phyloP scores from a whole-genome alignment of 2,329 filamentous ascomycete species.

The Paraconiothyrium brasiliense region DNA sequence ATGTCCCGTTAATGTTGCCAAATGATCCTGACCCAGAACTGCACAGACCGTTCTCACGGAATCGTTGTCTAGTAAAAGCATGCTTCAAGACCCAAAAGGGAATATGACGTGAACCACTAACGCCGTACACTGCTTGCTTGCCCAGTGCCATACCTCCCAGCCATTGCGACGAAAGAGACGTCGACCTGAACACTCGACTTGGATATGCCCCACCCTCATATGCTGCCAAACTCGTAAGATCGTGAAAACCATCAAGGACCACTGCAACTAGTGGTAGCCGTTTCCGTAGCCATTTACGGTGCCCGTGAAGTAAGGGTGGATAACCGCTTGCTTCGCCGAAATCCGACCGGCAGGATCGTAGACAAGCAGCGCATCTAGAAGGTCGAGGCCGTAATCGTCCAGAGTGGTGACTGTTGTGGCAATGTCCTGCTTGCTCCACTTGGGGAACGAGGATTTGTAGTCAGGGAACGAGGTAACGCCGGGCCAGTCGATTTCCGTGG shows the following conservation, averaged over 20 bases:
- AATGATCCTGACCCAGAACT: too few relatives aligned
- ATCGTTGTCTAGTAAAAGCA: constrained; percentile 8
- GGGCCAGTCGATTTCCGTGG: constrained; percentile 83
- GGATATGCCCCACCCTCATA: constrained; percentile 17
- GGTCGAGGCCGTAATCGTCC: constrained; percentile 75
- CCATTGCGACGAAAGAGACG: constrained; percentile 27
- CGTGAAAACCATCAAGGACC: constrained; percentile 38
- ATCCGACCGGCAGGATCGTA: constrained; percentile 89
- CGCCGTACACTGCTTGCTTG: constrained; percentile 23
- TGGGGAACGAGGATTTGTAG: constrained; percentile 91
- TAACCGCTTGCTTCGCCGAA: constrained; percentile 86
- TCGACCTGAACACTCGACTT: not conserved
- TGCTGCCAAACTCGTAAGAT: constrained; percentile 41
- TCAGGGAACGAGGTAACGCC: constrained; percentile 95
- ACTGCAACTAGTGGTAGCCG: constrained; percentile 40
- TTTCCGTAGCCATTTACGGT: constrained; percentile 54
- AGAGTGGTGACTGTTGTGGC: constrained; percentile 75
- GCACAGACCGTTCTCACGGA: constrained; percentile 5
- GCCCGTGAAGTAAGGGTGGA: constrained; percentile 81
- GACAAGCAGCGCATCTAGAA: constrained; percentile 76
- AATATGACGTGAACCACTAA: constrained; percentile 31
- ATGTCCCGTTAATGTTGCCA: too few relatives aligned
- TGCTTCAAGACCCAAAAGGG: constrained; percentile 16
- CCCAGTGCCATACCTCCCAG: constrained; percentile 19
- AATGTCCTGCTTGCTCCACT: constrained; percentile 79